Conservation (phyloP, 2,329 filamentous ascomycete genomes). For the Hymenoscyphus linearis region DNA sequence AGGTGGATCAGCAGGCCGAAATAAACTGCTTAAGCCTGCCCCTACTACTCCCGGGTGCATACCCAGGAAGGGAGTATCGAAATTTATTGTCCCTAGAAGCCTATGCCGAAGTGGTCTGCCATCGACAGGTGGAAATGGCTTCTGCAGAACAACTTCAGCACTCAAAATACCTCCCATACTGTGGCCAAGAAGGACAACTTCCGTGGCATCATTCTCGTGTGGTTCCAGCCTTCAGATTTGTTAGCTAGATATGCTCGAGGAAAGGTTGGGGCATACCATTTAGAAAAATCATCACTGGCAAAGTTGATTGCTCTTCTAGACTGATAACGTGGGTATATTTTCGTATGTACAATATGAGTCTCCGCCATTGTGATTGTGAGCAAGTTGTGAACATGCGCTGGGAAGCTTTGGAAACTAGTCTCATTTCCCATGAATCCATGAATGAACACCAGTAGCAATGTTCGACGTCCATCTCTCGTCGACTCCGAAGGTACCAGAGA, state of each 20-base stretch:
- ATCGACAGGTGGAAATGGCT: constrained; percentile 16
- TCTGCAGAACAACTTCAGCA: constrained; percentile 69
- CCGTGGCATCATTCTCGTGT: constrained; percentile 67
- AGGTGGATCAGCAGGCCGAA: constrained; percentile 44
- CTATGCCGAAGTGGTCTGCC: constrained; percentile 57
- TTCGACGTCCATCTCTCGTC: constrained; percentile 36
- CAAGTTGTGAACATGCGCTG: constrained; percentile 76
- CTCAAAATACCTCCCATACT: constrained; percentile 84
- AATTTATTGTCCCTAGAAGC: constrained; percentile 73
- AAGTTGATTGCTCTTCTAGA: constrained; percentile 67
- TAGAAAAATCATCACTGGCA: constrained; percentile 77
- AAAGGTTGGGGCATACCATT: constrained; percentile 47
- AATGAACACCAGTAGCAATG: constrained; percentile 73
- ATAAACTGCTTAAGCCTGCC: constrained; percentile 76
- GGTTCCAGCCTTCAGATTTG: constrained; percentile 55
- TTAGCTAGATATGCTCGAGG: constrained; percentile 15
- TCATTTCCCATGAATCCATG: constrained; percentile 90
- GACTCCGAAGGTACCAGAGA: constrained; percentile 30
- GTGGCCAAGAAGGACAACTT: constrained; percentile 79
- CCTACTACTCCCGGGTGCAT: constrained; percentile 83
- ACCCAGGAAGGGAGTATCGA: constrained; percentile 82
- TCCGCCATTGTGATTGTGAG: constrained; percentile 61
- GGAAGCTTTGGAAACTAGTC: constrained; percentile 81
- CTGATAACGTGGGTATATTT: constrained; percentile 77
- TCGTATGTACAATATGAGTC: constrained; percentile 78